Base-by-base conservation (phyloP, 768 basidiomycete species). In the Lentinus brumalis region DNA sequence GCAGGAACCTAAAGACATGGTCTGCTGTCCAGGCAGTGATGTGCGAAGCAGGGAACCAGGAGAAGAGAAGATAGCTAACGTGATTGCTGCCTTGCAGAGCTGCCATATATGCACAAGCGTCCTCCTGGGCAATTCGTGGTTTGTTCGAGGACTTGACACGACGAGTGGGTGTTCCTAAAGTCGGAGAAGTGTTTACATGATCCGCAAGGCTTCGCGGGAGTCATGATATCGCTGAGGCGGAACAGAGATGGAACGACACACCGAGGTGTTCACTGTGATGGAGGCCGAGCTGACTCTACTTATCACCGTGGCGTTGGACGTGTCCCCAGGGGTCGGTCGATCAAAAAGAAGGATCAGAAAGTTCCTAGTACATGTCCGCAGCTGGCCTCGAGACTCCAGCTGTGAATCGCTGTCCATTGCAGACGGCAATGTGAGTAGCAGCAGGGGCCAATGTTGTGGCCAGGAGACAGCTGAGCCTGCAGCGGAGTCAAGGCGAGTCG, bases 271-370 rank as follows among this genome's bases (percentile, higher is more conserved):
- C 29, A 30, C 29, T 8, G 31, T 26, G 32, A 4, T 21, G 30
- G 46, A 16, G 41, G 38, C n/a, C 18, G 45, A 29, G 21, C 32
- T 58, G 50, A 12, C 30, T 55, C 53, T 49, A 38, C 39, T 45
- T 5, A 55, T 61, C 55, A 56, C 56, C 55, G 60, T 61, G 55
- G 55, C 60, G 50, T 61, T 61, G 60, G 54, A 50, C 44, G 55
- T 54, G 52, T 46, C 58, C 21, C 21, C 21, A 26, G 45, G 39
- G 53, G 52, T n/a, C 32, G 21, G n/a, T 41, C 35, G 56, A 61
- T 61, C 60, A 53, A 39, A 26, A 61, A 49, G n/a, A 42, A 52
- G 44, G 42, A 61, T 61, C 60, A 61, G 60, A 61, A 57, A 41
- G 42, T 29, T 26, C 46, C 26, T n/a, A 38, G 50, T n/a, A 15